Evolutionary conservation across 2,329 filamentous ascomycete genomes (phyloP).

Genomic region (Diaporthe citrichinensis): DNA sequence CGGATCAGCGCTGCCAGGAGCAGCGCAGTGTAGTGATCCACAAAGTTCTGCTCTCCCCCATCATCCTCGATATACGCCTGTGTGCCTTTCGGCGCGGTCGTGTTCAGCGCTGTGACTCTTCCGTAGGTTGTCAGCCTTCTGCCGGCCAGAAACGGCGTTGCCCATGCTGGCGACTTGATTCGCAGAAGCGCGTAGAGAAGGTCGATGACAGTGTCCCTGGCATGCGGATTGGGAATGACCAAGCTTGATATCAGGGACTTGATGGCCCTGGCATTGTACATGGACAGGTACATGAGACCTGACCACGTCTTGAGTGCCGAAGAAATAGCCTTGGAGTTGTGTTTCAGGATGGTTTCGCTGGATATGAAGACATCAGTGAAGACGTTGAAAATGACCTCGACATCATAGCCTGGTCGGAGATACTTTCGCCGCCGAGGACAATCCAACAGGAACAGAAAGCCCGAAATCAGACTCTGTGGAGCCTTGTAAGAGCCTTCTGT

Average conservation of each 20-base stretch:
- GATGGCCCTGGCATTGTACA: conserved; percentile 89
- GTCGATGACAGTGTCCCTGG: conserved; percentile 86
- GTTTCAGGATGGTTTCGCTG: conserved; percentile 77
- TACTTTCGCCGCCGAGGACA: conserved; percentile 84
- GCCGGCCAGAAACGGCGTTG: conserved; percentile 93
- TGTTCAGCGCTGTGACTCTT: conserved; percentile 87
- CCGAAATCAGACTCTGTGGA: conserved; percentile 87
- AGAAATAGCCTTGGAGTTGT: conserved; percentile 93
- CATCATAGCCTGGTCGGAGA: conserved; percentile 88
- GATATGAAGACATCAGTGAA: conserved; percentile 86
- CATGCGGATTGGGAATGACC: conserved; percentile 67
- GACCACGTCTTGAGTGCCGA: conserved; percentile 94
- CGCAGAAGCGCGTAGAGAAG: conserved; percentile 84
- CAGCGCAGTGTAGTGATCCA: conserved; percentile 94
- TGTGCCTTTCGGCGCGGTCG: conserved; percentile 64
- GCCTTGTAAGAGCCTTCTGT: conserved; percentile 93
- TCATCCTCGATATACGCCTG: conserved; percentile 74
- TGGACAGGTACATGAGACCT: conserved; percentile 87
- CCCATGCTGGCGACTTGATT: conserved; percentile 96
- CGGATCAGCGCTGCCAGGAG: conserved; percentile 88
- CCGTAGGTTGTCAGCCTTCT: conserved; percentile 95
- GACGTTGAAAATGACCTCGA: conserved; percentile 90
- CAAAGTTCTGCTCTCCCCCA: conserved; percentile 83
- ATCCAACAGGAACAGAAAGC: conserved; percentile 93
- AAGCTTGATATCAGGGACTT: conserved; percentile 81